These are phyloP conservation scores for Prunus salicina DNA, from an alignment of 306 rosid genomes.

Conservation along the genomic window DNA sequence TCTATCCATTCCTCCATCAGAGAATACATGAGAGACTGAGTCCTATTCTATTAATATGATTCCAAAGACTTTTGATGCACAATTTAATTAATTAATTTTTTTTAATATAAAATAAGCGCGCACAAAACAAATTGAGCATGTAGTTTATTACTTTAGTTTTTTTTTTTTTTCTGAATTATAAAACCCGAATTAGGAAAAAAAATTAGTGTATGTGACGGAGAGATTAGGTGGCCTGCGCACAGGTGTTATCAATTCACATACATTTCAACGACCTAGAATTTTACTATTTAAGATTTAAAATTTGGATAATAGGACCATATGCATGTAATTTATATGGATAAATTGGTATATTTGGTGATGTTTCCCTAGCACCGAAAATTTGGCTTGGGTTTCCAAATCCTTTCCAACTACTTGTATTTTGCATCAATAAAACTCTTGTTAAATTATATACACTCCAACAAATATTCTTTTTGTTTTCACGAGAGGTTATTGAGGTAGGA, in stretches of 20 bases:
- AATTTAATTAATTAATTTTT: not conserved
- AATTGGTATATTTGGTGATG: too few relatives aligned
- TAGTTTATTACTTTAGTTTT: not conserved
- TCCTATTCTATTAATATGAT: not conserved
- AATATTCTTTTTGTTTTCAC: too few relatives aligned
- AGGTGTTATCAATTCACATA: not conserved
- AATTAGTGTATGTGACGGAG: not conserved
- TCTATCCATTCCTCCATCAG: constrained; percentile 41
- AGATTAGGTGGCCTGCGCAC: not conserved
- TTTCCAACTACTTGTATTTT: not conserved
- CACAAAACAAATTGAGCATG: not conserved
- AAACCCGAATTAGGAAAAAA: not conserved
- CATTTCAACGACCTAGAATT: too few relatives aligned
- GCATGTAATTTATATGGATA: too few relatives aligned
- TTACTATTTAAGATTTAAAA: too few relatives aligned
- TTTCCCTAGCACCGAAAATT: too few relatives aligned
- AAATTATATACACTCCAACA: not conserved
- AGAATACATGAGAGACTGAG: not conserved
- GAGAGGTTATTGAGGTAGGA: too few relatives aligned
- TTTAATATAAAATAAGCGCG: not conserved
- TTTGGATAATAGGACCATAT: too few relatives aligned
- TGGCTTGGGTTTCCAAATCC: too few relatives aligned
- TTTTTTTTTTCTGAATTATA: not conserved
- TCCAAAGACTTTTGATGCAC: not conserved
- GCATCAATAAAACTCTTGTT: not conserved